Percentiles rank a stretch among this genome's conserved stretches.
Evolutionary conservation across 768 basidiomycete species (phyloP).

Genomic region (Boletus pseudo-olivaceus): DNA sequence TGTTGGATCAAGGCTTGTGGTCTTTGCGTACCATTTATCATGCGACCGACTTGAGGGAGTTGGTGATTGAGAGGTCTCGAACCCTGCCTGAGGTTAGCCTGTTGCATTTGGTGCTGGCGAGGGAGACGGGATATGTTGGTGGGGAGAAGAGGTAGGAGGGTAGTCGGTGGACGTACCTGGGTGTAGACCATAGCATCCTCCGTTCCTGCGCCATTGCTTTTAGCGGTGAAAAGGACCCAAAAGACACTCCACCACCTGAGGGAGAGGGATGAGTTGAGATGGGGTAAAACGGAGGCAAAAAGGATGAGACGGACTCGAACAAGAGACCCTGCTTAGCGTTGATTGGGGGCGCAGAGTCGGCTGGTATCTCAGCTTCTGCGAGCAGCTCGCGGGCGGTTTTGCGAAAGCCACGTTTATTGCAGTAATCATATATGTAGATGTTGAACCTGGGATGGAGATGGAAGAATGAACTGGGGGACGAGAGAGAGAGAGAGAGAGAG

Average conservation of each 20-base stretch:
- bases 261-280: neutral
- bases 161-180: slow-evolving; percentile 44
- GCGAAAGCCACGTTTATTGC: slow-evolving; percentile 70
- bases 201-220: slow-evolving; percentile 61
- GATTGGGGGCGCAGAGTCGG: slow-evolving; percentile 69
- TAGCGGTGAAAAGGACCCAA: slow-evolving; percentile 81
- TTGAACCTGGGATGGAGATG: slow-evolving; percentile 60
- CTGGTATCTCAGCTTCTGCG: slow-evolving; percentile 60
- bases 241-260: slow-evolving; percentile 87
- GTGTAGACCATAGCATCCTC: slow-evolving; percentile 73
- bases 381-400: slow-evolving; percentile 70
- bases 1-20: slow-evolving; percentile 14
- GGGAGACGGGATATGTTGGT: slow-evolving; percentile 6
- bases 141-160: slow-evolving; percentile 4
- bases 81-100: slow-evolving; percentile 32
- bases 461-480: slow-evolving; percentile 5
- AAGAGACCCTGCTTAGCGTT: slow-evolving; percentile 79
- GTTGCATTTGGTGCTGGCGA: slow-evolving; percentile 36
- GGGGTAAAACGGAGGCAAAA: neutral
- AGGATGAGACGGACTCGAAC: slow-evolving; percentile 60
- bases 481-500: slow-evolving; percentile 1
- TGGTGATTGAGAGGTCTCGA: slow-evolving; percentile 25
- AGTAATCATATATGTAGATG: slow-evolving; percentile 87
- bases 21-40: slow-evolving; percentile 34
- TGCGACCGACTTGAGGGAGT: slow-evolving; percentile 25